A percentile compares a stretch with the other conserved stretches of the same genome.
phyloP scores from a whole-genome alignment of 23 red algal species.

The Pyropia yezoensis region DNA sequence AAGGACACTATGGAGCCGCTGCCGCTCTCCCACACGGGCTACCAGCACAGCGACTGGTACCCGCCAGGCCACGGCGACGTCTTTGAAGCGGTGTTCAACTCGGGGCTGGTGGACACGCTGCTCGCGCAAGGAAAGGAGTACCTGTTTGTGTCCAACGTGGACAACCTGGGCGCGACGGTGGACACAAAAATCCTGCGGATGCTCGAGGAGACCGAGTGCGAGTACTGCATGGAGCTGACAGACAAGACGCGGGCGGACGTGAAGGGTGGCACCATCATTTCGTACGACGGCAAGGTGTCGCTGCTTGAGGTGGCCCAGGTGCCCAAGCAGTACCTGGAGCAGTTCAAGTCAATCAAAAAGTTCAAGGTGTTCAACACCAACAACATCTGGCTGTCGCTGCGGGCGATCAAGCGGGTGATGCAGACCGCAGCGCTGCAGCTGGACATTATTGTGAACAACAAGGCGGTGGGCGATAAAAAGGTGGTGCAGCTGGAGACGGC shows the following conservation, averaged over 20 bases:
- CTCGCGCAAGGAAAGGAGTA: slow-evolving; percentile 96
- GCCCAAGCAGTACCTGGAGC: slow-evolving; percentile 72
- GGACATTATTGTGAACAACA: slow-evolving; percentile 97
- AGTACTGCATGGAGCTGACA: slow-evolving; percentile 96
- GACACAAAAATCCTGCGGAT: slow-evolving; percentile 86
- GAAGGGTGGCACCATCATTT: slow-evolving; percentile 97
- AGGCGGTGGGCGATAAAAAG: slow-evolving; percentile 74
- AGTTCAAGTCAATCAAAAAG: slow-evolving; percentile 96
- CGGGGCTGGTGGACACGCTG: slow-evolving; percentile 81
- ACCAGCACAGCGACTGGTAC: slow-evolving; percentile 88
- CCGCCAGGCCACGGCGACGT: slow-evolving; percentile 97
- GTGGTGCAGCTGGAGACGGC: slow-evolving; percentile 95
- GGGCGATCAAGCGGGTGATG: slow-evolving; percentile 79
- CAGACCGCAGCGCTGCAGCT: slow-evolving; percentile 75
- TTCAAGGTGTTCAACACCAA: slow-evolving; percentile 99
- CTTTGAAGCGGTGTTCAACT: slow-evolving; percentile 65
- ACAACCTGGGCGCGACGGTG: slow-evolving; percentile 94
- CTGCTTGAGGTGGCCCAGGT: slow-evolving; percentile 96
- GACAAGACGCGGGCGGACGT: slow-evolving; percentile 93
- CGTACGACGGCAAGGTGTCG: slow-evolving; percentile 85
- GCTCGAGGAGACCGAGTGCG: slow-evolving; percentile 61
- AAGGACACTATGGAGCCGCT: slow-evolving; percentile 89
- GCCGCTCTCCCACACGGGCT: slow-evolving; percentile 53
- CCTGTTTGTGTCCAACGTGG: slow-evolving; percentile 91
- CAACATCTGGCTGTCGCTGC: slow-evolving; percentile 86